Evolutionary conservation across 768 basidiomycete genomes (phyloP).

Genomic region (Serpula lacrymans): DNA sequence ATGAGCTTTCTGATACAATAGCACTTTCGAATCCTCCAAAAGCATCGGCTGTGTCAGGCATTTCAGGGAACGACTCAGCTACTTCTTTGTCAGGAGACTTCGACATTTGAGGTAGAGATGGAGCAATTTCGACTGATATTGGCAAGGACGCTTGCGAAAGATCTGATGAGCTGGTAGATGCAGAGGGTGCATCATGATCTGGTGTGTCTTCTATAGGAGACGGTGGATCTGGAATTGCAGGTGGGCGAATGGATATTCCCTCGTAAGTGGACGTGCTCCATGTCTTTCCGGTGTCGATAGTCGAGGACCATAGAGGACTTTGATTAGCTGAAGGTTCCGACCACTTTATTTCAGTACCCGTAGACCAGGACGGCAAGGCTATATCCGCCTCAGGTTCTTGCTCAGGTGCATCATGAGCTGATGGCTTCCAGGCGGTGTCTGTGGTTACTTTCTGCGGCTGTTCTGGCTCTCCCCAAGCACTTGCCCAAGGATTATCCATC

Average conservation of each 20-base stretch:
- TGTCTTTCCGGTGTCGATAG: background rate
- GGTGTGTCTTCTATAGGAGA: background rate
- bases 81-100: constrained; percentile 4
- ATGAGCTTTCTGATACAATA: constrained; percentile 22
- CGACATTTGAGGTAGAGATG: constrained; percentile 9
- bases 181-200: background rate
- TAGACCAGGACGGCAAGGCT: constrained; percentile 55
- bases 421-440: constrained; percentile 5
- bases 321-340: constrained; percentile 39
- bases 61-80: constrained; percentile 6
- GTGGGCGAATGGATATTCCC: constrained; percentile 4
- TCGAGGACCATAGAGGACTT: constrained; percentile 41
- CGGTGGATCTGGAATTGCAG: constrained; percentile 1
- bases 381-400: constrained; percentile 51
- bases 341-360: constrained; percentile 44
- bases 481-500: constrained; percentile 80
- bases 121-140: constrained; percentile 1
- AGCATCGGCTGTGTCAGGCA: constrained; percentile 45
- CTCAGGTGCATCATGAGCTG: constrained; percentile 7
- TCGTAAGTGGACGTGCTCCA: constrained; percentile 15
- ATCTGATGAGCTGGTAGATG: constrained; percentile 2
- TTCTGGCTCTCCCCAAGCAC: constrained; percentile 58
- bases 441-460: constrained; percentile 16
- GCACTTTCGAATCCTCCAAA: constrained; percentile 62
- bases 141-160: background rate